Percentiles rank a stretch among this genome's conserved stretches.
These are phyloP conservation scores for Naganishia kalamii DNA, from an alignment of 768 basidiomycete genomes.

Conservation along the genomic window DNA sequence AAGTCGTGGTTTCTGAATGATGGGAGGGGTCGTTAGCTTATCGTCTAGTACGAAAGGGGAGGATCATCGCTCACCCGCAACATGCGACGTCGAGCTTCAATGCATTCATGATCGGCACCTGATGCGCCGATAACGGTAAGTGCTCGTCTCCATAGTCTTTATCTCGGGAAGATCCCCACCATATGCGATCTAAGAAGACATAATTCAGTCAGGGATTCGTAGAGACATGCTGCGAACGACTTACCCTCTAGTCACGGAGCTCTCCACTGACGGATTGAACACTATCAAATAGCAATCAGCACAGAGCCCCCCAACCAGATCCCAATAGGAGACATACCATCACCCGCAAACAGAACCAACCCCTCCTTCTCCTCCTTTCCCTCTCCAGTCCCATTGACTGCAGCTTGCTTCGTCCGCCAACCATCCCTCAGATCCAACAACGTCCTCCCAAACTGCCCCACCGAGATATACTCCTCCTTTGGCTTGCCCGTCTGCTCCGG, in stretches of 20 bases:
- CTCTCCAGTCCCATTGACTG: neutral
- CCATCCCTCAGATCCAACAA: constrained; percentile 58
- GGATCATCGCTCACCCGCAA: constrained; percentile 55
- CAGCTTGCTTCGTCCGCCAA: constrained; percentile 49
- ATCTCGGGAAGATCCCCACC: neutral
- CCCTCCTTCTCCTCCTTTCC: constrained; percentile 60
- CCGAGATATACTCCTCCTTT: constrained; percentile 62
- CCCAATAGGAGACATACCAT: constrained; percentile 41
- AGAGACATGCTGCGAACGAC: constrained; percentile 44
- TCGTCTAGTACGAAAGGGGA: neutral
- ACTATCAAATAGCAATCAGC: constrained; percentile 40
- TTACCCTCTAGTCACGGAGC: constrained; percentile 70
- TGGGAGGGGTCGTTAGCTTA: neutral
- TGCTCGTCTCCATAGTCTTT: constrained; percentile 52
- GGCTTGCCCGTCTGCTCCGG: constrained; percentile 2
- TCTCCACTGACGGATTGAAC: constrained; percentile 80
- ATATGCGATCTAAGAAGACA: constrained; percentile 14
- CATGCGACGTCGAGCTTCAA: constrained; percentile 72
- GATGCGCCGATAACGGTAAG: neutral
- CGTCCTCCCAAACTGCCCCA: constrained; percentile 74
- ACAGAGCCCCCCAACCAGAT: neutral
- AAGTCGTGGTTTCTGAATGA: constrained; percentile 79
- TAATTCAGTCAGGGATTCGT: neutral
- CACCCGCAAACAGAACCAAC: constrained; percentile 77
- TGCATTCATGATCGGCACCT: constrained; percentile 66